Evolutionary conservation across 352 stramenopile genomes (phyloP).

Genomic region (Globisporangium carolinianum): DNA sequence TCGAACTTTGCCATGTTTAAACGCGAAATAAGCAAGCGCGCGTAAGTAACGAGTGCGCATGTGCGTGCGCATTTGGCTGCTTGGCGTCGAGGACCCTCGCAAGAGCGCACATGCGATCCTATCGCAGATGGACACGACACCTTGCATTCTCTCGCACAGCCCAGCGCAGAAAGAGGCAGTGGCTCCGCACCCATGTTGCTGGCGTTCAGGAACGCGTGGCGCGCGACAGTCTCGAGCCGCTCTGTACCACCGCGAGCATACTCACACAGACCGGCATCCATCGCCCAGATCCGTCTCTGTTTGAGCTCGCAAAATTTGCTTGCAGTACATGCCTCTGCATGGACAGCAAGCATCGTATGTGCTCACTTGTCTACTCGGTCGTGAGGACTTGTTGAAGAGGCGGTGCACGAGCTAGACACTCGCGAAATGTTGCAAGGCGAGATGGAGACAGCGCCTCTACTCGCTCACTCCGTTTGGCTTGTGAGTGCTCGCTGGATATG

Average conservation of each 20-base stretch:
- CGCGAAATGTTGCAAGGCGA: too few relatives aligned
- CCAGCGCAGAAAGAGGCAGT: not conserved
- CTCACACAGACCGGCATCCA: too few relatives aligned
- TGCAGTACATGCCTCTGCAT: not conserved
- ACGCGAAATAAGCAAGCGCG: constrained; percentile 7
- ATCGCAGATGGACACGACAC: too few relatives aligned
- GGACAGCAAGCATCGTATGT: not conserved
- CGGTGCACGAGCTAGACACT: too few relatives aligned
- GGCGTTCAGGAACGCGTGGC: not conserved
- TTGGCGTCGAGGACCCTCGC: not conserved
- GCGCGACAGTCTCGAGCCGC: not conserved
- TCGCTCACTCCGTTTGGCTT: too few relatives aligned
- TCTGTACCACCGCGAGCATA: too few relatives aligned
- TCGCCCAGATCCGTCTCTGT: not conserved
- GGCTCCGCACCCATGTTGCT: constrained; percentile 10
- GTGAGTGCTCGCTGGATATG: too few relatives aligned
- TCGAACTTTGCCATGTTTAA: not conserved
- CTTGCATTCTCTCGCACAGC: not conserved
- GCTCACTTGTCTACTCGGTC: not conserved
- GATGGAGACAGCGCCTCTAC: too few relatives aligned
- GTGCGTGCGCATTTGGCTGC: not conserved
- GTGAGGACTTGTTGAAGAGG: not conserved
- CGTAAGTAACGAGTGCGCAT: constrained; percentile 9
- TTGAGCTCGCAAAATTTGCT: not conserved
- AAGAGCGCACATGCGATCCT: not conserved